Evolutionary conservation across 257 asterid species (phyloP), one percentile per base, ranked within the genome.

Genomic region (Scutellaria galericulata): DNA sequence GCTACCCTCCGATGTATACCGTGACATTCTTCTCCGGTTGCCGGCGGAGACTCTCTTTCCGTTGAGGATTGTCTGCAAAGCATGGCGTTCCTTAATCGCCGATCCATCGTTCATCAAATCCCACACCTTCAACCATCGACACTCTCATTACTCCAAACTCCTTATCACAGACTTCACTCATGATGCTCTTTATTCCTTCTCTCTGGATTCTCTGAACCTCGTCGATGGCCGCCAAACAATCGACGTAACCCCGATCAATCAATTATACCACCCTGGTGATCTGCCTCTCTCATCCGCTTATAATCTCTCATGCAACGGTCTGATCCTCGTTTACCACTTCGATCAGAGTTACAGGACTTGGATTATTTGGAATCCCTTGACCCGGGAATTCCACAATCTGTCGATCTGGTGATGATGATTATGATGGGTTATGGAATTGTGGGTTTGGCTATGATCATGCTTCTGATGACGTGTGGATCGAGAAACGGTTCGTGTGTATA

Each of bases 361-460:
- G 80, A 24, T 37, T 14, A n/a, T 76, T 4, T 70, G 72, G 76
- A 76, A 76, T 24, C 27, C 73, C 80, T 75, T 68, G 14, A 76
- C 75, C 0, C 10, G 42, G 3, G 75, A 76, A 35, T 68, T 7
- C 63, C 65, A 5, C 53, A 14, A 27, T 57, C 44, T 75, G 56
- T 48, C 70, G 27, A 24, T 24, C 27, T 24, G 27, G 0, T 24
- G 27, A 24, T 24, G 27, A 24, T 24, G 27, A 24, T 24, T 2
- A 24, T 24, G 27, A 24, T 24, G 27, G 27, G 27, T 24, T 24
- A 24, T 24, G 27, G 27, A 2, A 24, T 24, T 24, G 27, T 24
- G 27, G 27, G 1, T 24, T 24, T 24, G 27, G 27, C 27, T 24
- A 24, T 24, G 27, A 24, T 24, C 2, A 24, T 24, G 27, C 27